These are phyloP conservation scores for Neltuma alba DNA, from an alignment of 306 rosid species.

Conservation along the genomic window DNA sequence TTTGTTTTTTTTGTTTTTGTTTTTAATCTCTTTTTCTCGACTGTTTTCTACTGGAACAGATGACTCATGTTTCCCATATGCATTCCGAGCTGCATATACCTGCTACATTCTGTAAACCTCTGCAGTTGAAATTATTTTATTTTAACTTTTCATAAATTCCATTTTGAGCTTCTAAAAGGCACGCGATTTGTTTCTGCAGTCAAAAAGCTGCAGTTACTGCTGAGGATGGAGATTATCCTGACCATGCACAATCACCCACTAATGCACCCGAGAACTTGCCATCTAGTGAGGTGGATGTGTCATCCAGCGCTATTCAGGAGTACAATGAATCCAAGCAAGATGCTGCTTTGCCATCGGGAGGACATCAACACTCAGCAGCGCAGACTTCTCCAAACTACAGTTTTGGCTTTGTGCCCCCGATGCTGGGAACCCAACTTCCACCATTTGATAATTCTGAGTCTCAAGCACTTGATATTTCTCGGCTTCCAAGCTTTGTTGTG, in stretches of 20 bases:
- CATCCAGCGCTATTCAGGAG: slow-evolving; percentile 65
- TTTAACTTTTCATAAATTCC: slow-evolving; percentile 2
- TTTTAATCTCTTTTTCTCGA: not conserved
- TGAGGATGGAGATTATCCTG: slow-evolving; percentile 71
- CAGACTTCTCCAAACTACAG: slow-evolving; percentile 65
- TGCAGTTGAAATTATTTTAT: slow-evolving; percentile 18
- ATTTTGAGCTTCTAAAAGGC: slow-evolving; percentile 22
- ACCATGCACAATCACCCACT: slow-evolving; percentile 64
- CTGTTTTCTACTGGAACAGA: slow-evolving; percentile 16
- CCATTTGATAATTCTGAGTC: slow-evolving; percentile 79
- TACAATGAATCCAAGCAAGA: slow-evolving; percentile 74
- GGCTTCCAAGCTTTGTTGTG: slow-evolving; percentile 81
- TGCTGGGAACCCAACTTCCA: slow-evolving; percentile 76
- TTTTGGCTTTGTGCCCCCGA: slow-evolving; percentile 78
- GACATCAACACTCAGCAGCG: slow-evolving; percentile 66
- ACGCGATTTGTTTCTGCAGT: slow-evolving; percentile 47
- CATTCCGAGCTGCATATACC: slow-evolving; percentile 24
- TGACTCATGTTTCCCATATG: slow-evolving; percentile 12
- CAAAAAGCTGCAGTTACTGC: slow-evolving; percentile 55
- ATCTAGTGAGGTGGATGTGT: slow-evolving; percentile 69
- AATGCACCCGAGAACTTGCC: slow-evolving; percentile 58
- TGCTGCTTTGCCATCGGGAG: slow-evolving; percentile 66
- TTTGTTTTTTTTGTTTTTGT: not conserved
- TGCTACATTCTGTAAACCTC: slow-evolving; percentile 11
- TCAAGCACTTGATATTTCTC: slow-evolving; percentile 76